Evolutionary conservation across 2,329 filamentous ascomycete species (phyloP), one percentile per base, ranked within the genome.

Genomic region (Aspergillus luchuensis): DNA sequence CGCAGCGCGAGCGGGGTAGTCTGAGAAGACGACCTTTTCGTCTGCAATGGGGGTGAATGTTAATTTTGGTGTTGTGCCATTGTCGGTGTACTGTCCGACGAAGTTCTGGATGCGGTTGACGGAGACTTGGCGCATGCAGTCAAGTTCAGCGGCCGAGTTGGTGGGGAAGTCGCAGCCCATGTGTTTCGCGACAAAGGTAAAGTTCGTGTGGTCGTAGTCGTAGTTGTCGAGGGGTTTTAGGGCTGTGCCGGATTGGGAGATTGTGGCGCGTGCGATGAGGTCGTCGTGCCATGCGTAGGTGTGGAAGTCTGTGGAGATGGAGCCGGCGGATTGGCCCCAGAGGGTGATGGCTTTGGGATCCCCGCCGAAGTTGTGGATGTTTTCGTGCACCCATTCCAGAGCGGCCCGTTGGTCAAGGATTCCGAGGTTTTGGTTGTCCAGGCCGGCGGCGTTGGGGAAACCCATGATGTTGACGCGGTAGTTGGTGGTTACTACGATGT

Each of bases 381-480:
- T 39, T 25, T 21, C 33, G 21, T 30, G 51, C 5, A 53, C 51
- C 51, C 51, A 53, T 19, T 53, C 51, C 13, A 53, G 33, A 1
- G 51, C 51, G 19, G 51, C 51, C 11, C 51, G 51, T 17, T 53
- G 51, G 51, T 53, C 51, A 6, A 53, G 51, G 17, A 53, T 53
- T 17, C 51, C 51, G 17, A 53, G 51, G 51, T 53, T 53, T 13
- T 53, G 51, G 11, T 53, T 13, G 1, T 23, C 11, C 0, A 53
- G 36, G 7, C 36, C 51, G 13, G 51, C 51, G 3, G 51, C 51
- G 36, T 53, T 53, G 19, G 51, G 51, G 51, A 53, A 53, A 2
- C 51, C 51, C 51, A 53, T 43, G 36, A 53, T 53, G 51, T 53
- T 53, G 8, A 53, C 19, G 13, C 51, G 51, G 36, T 53, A 53